A percentile compares a stretch with the other conserved stretches of the same genome.
These are phyloP conservation scores for Colletotrichum sp. DNA, from an alignment of 2,329 filamentous ascomycete species.

Conservation along the genomic window DNA sequence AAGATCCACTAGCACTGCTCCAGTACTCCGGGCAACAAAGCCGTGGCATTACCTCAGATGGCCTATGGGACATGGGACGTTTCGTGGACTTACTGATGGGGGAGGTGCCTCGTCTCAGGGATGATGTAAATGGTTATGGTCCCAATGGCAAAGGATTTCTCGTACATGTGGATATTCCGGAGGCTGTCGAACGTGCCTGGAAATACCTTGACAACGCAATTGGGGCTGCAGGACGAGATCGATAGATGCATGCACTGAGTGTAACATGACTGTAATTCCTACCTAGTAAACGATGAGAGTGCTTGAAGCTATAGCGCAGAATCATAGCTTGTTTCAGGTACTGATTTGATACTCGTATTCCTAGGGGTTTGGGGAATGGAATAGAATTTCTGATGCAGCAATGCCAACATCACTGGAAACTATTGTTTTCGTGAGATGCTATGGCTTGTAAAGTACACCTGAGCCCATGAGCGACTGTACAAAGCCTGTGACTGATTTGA, in stretches of 20 bases:
- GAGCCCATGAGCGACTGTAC: not conserved
- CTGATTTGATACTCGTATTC: not conserved
- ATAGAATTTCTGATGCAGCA: not conserved
- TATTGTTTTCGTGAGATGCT: not conserved
- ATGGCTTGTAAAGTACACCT: not conserved
- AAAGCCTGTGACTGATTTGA: not conserved
- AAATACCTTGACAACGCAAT: not conserved
- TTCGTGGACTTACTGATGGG: slow-evolving; percentile 47
- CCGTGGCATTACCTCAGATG: not conserved
- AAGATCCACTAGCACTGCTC: not conserved
- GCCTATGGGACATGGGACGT: slow-evolving; percentile 40
- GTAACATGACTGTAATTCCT: not conserved
- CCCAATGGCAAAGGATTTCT: slow-evolving; percentile 47
- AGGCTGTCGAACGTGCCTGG: slow-evolving; percentile 38
- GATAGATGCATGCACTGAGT: not conserved
- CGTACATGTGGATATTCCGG: slow-evolving; percentile 44
- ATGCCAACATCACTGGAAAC: not conserved
- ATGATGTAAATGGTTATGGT: slow-evolving; percentile 47
- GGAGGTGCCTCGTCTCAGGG: slow-evolving; percentile 46
- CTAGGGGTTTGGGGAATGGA: not conserved
- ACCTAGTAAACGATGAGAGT: not conserved
- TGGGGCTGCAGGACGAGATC: not conserved
- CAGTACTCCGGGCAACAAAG: not conserved
- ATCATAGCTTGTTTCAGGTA: not conserved
- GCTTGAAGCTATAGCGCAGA: not conserved